Conservation (phyloP, 2,329 filamentous ascomycete species). For the Botrytis fragariae region DNA sequence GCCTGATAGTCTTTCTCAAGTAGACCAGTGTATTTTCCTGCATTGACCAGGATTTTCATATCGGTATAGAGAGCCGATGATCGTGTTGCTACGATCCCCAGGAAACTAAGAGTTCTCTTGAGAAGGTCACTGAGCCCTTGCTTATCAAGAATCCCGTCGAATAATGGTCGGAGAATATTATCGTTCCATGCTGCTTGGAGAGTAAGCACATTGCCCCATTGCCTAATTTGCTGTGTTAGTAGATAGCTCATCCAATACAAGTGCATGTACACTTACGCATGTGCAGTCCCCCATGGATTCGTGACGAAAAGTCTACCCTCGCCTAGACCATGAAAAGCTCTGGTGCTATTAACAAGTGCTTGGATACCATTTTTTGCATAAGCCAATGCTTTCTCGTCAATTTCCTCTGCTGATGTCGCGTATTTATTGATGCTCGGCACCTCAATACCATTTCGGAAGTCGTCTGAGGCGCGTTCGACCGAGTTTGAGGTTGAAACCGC, state of each 20-base stretch:
- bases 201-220: conserved; percentile 97
- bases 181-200: conserved; percentile 78
- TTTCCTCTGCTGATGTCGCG: conserved; percentile 37
- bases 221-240: conserved; percentile 51
- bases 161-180: conserved; percentile 53
- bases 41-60: conserved; percentile 63
- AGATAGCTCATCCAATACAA: conserved; percentile 7
- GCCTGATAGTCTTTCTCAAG: conserved; percentile 17
- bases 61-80: conserved; percentile 75
- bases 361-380: conserved; percentile 53
- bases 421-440: conserved; percentile 42
- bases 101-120: conserved; percentile 71
- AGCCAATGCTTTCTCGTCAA: conserved; percentile 49
- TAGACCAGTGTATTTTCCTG: conserved; percentile 29
- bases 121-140: conserved; percentile 60
- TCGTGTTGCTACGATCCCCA: conserved; percentile 66
- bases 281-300: conserved; percentile 93
- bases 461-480: conserved; percentile 26
- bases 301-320: conserved; percentile 75
- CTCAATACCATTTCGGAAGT: conserved; percentile 30
- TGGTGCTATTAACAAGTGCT: conserved; percentile 80
- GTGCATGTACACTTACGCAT: conserved; percentile 68
- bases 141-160: conserved; percentile 57
- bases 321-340: conserved; percentile 68
- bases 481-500: conserved; percentile 22